Evolutionary conservation across 1,284 basidiomycete species (phyloP), one percentile per base, ranked within the genome.

Genomic region (Microbotryomycetes sp.): DNA sequence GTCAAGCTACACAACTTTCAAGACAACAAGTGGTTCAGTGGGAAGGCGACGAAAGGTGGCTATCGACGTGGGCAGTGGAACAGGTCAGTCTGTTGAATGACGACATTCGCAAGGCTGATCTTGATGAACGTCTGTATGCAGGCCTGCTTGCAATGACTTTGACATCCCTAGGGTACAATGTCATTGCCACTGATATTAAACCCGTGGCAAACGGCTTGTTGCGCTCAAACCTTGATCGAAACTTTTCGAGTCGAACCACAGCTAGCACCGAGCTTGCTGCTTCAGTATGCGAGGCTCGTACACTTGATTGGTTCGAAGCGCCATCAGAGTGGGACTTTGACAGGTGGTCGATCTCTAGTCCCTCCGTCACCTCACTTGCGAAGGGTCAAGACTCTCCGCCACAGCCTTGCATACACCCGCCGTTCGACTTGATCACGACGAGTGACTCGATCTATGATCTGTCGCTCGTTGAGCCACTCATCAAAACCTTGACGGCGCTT

Each of bases 401-500:
- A 58, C 0, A 19, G 31, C 15, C 59, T 16, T 28, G 23, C 5
- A 47, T 28, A 28, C 49, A 9, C 12, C 84, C 84, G 0, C 56
- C 56, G 9, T 87, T 87, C 77, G 87, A 92, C 76, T 79, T 92
- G 63, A 85, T 94, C 66, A 75, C 89, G 59, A 86, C 89, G 19
- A 85, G 90, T 59, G 92, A 96, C 76, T 93, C 92, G 0, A 78
- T 93, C 57, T 94, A 92, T 74, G 76, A 80, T 30, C 73, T 81
- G 1, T 77, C 81, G 7, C 84, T 93, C 54, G 76, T 86, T 30
- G 73, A 80, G 19, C 88, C 88, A 0, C 83, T 94, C 51, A 80
- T 92, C 49, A 80, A 81, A 49, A 83, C 87, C n/a, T 75, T 90
- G 6, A 80, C 80, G 49, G 75, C 78, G 32, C 77, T 88, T 45